These are phyloP conservation scores for Aspergillus glaucus DNA, from an alignment of 2,329 filamentous ascomycete species.

Conservation along the genomic window DNA sequence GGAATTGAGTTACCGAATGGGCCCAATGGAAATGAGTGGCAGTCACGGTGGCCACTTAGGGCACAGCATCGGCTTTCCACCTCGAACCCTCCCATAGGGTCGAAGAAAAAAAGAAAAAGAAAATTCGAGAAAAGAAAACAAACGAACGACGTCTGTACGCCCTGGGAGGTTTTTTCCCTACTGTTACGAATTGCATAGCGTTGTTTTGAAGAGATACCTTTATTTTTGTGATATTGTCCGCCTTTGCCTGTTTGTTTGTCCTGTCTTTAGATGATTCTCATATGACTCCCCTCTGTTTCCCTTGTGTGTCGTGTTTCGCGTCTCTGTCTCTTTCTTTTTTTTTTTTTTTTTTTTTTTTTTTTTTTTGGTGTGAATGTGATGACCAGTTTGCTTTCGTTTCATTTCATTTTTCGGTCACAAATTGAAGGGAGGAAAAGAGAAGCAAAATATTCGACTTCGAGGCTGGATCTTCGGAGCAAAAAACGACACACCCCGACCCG, in stretches of 20 bases:
- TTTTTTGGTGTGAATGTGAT: conserved; percentile 4
- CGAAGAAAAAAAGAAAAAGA: conserved; percentile 2
- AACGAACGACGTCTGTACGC: conserved; percentile 18
- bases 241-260: not conserved
- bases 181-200: conserved; percentile 36
- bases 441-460: conserved; percentile 11
- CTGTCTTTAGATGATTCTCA: conserved; percentile 19
- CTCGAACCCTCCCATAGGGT: conserved; percentile 30
- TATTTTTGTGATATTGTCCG: conserved; percentile 22
- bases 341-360: conserved; percentile 9
- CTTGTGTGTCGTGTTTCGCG: conserved; percentile 6
- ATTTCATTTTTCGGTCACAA: conserved; percentile 8
- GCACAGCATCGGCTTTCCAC: conserved; percentile 26
- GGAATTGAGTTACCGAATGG: conserved; percentile 28
- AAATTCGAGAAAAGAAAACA: conserved; percentile 5
- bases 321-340: no score
- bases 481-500: conserved; percentile 6
- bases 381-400: conserved; percentile 6
- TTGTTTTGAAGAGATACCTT: conserved; percentile 29
- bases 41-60: conserved; percentile 26
- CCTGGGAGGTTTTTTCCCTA: conserved; percentile 12
- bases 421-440: not conserved
- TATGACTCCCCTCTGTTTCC: conserved; percentile 8
- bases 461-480: conserved; percentile 25
- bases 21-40: conserved; percentile 25